Base-by-base conservation (phyloP, 768 basidiomycete genomes). In the Saitozyma podzolica region DNA sequence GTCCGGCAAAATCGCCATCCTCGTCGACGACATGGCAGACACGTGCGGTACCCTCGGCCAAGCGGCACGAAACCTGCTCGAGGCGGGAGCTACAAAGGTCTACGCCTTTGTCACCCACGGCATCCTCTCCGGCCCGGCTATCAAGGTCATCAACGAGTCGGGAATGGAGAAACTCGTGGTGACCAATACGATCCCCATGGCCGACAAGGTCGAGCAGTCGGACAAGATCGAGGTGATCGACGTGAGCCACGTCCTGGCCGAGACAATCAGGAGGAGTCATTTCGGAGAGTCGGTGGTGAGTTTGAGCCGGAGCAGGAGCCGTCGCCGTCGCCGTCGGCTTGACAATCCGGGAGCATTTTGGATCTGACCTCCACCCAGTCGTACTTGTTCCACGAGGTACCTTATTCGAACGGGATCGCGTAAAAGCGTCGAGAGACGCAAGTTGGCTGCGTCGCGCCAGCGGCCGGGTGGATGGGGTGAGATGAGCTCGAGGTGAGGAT, bases 1-100 rank as follows among this genome's bases (percentile, higher is more conserved):
- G 59, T 85, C 84, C 66, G 92, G 88, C 83, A 97, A 96, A 89
- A 85, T 93, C 57, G 93, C 91, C 45, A 91, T 99, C 74, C 84
- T 99, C 51, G 91, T 99, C 41, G 96, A 99, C 78, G 96, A 99
- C 76, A 98, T 99, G 95, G 89, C 96, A 74, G 96, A 99, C 78
- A 92, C 91, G 6, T 95, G 94, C 11, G 85, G 83, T 43, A 98
- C 96, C n/a, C 83, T 98, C 39, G 83, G 86, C 13, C 82, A 95
- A 13, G 96, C 96, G 10, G 87, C 87, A 8, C 85, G 86, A 50
- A 90, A 91, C n/a, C 83, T 99, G 51, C 83, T 88, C 54, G 92
- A 96, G 72, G 89, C 89, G 63, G 96, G 96, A 19, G 95, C 93
- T 6, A 89, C 85, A 73, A 84, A 87, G 17, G 87, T 95, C 5